phyloP scores from a whole-genome alignment of 2,329 filamentous ascomycete species.

The Plectosphaerella cucumerina region DNA sequence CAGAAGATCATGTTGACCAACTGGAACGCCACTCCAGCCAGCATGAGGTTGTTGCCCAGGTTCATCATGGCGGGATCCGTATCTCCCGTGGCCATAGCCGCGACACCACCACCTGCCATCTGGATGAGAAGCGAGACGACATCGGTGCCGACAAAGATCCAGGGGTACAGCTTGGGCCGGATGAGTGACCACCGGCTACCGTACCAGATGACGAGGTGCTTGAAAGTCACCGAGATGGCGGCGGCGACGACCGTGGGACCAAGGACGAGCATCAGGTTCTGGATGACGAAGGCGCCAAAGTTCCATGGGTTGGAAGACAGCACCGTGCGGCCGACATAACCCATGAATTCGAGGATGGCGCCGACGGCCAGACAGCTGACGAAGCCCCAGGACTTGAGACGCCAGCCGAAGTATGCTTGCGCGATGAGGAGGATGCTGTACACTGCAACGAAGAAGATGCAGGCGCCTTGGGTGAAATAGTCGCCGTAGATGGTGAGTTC shows the following conservation, averaged over 20 bases:
- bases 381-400: background rate
- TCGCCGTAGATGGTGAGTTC: background rate
- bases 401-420: background rate
- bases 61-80: conserved; percentile 5
- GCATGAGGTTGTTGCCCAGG: conserved; percentile 13
- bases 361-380: background rate
- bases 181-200: conserved; percentile 34
- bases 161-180: conserved; percentile 38
- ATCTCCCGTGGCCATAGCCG: background rate
- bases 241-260: conserved; percentile 39
- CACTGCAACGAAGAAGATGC: background rate
- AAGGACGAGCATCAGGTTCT: conserved; percentile 35
- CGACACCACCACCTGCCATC: conserved; percentile 12
- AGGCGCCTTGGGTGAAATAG: background rate
- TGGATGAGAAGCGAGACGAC: conserved; percentile 29
- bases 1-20: conserved; percentile 20
- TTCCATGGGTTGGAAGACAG: conserved; percentile 32
- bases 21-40: conserved; percentile 19
- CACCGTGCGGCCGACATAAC: background rate
- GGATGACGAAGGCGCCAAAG: conserved; percentile 32
- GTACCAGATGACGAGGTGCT: conserved; percentile 38
- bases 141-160: conserved; percentile 46
- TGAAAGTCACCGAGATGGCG: conserved; percentile 41
- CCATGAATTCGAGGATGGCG: background rate
- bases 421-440: background rate